phyloP scores from a whole-genome alignment of 2,329 filamentous ascomycete genomes.

The Colletotrichum incanum region DNA sequence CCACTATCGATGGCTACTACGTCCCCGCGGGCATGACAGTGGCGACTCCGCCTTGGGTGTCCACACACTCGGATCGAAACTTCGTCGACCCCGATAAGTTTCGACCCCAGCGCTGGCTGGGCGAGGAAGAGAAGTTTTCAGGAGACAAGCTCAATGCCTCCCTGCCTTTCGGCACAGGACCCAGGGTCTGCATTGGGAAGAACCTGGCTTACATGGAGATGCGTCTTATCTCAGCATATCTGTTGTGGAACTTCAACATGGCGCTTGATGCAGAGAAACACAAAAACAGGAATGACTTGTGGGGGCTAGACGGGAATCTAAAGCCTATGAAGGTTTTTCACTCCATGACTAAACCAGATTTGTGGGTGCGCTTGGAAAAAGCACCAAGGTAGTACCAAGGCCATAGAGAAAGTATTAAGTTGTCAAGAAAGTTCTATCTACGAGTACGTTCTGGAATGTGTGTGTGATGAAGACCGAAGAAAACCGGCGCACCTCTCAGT shows the following conservation, averaged over 20 bases:
- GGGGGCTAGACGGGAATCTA: not conserved
- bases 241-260: conserved; percentile 64
- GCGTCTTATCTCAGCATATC: conserved; percentile 60
- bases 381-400: not conserved
- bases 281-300: not conserved
- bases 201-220: conserved; percentile 64
- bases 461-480: too few relatives aligned
- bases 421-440: too few relatives aligned
- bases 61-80: conserved; percentile 43
- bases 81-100: conserved; percentile 62
- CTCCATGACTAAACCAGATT: conserved; percentile 4
- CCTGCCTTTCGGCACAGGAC: conserved; percentile 54
- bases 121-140: conserved; percentile 38
- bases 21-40: conserved; percentile 57
- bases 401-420: too few relatives aligned
- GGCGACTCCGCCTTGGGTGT: conserved; percentile 55
- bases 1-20: conserved; percentile 53
- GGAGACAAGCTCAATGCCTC: conserved; percentile 57
- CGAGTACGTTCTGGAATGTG: too few relatives aligned
- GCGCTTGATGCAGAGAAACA: conserved; percentile 50
- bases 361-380: not conserved
- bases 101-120: conserved; percentile 50
- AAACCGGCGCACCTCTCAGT: too few relatives aligned
- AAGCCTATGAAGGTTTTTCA: conserved; percentile 4
- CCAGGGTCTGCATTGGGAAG: conserved; percentile 56